A percentile compares a stretch with the other conserved stretches of the same genome.
These are phyloP conservation scores for Brassica balearica DNA, from an alignment of 441 rosid species.

Conservation along the genomic window DNA sequence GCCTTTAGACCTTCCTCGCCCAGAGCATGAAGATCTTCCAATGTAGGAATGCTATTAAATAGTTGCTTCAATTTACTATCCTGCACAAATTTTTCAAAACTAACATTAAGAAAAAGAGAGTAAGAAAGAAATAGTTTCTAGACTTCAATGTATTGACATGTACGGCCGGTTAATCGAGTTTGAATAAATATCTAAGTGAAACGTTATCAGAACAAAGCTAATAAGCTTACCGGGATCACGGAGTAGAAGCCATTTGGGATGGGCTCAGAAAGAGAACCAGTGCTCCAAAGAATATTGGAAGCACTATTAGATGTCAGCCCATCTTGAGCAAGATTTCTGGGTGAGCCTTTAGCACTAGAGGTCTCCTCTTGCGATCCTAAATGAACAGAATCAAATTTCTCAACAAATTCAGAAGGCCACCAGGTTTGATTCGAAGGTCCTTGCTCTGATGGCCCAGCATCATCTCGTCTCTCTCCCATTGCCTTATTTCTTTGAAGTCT, in stretches of 20 bases:
- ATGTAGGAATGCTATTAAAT: constrained; percentile 78
- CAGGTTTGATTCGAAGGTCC: constrained; percentile 74
- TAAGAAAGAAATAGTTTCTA: not conserved
- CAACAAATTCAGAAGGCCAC: constrained; percentile 92
- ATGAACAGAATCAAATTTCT: constrained; percentile 79
- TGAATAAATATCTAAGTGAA: constrained; percentile 16
- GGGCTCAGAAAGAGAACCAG: constrained; percentile 80
- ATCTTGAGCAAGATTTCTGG: constrained; percentile 70
- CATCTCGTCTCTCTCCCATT: constrained; percentile 92
- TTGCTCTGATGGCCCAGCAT: constrained; percentile 71
- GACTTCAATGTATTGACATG: not conserved
- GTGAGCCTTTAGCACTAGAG: constrained; percentile 66
- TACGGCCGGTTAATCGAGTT: too few species aligned
- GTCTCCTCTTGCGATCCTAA: constrained; percentile 76
- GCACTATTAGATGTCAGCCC: constrained; percentile 72
- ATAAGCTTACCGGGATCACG: constrained; percentile 71
- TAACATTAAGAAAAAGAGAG: constrained; percentile 32
- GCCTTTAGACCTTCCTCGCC: constrained; percentile 82
- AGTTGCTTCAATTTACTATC: constrained; percentile 86
- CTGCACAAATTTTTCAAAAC: constrained; percentile 48
- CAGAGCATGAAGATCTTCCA: constrained; percentile 87
- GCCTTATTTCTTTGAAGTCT: constrained; percentile 51
- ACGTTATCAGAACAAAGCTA: constrained; percentile 2
- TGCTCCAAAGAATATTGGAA: constrained; percentile 91
- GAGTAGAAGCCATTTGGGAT: constrained; percentile 93